Evolutionary conservation across 106 monocot species (phyloP).

Genomic region (Platanthera guangdongensis): DNA sequence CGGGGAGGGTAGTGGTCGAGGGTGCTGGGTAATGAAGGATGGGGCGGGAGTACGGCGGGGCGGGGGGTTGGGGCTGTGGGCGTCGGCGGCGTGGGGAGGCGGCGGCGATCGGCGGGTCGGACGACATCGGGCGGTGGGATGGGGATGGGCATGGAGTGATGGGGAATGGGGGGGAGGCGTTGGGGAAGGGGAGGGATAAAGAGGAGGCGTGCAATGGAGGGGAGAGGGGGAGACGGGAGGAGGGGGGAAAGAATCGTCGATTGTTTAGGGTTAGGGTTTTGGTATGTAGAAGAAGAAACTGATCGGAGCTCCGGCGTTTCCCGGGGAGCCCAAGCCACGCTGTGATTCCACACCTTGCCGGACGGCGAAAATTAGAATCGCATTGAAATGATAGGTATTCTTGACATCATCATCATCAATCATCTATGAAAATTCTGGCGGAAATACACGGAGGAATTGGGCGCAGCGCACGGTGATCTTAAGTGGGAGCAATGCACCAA

Average conservation of each 20-base stretch:
- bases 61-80: not conserved
- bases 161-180: not conserved
- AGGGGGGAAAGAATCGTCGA: constrained; percentile 1
- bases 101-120: not conserved
- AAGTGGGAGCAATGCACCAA: too few relatives aligned
- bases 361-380: too few relatives aligned
- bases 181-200: not conserved
- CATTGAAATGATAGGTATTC: too few relatives aligned
- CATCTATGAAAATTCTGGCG: too few relatives aligned
- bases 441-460: too few relatives aligned
- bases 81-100: not conserved
- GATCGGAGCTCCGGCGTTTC: not conserved
- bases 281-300: not conserved
- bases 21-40: not conserved
- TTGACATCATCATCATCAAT: too few relatives aligned
- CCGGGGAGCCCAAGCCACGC: not conserved
- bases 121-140: not conserved
- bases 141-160: not conserved
- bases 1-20: not conserved
- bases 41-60: not conserved
- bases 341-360: not conserved
- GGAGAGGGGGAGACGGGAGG: not conserved
- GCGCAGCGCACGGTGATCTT: too few relatives aligned
- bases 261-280: not conserved
- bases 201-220: not conserved